Conservation (phyloP, 306 rosid genomes). For the Benincasa hispida region DNA sequence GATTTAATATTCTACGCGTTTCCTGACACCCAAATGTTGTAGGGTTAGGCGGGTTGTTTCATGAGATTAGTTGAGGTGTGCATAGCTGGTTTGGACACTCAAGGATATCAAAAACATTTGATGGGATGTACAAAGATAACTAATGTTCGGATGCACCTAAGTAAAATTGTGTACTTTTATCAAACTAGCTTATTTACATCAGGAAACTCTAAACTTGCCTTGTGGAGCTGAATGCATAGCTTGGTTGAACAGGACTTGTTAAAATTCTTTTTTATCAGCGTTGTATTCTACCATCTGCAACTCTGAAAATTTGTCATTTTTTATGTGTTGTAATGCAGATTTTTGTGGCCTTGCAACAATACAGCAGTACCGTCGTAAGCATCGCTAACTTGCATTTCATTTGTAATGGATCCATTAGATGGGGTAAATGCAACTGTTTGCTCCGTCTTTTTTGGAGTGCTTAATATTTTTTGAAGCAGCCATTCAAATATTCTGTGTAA, state of each 20-base stretch:
- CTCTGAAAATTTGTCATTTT: background rate
- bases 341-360: background rate
- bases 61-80: no score
- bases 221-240: background rate
- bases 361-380: background rate
- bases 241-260: background rate
- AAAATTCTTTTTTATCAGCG: background rate
- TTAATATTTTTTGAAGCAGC: background rate
- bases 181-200: background rate
- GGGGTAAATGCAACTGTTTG: background rate
- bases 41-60: no score
- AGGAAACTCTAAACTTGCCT: background rate
- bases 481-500: background rate
- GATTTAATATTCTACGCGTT: no score
- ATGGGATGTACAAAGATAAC: no score
- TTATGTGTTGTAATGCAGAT: background rate
- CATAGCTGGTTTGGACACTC: no score
- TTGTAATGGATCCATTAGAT: background rate
- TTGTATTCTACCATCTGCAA: background rate
- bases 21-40: no score
- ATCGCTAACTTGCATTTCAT: background rate
- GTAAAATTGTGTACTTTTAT: background rate
- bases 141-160: no score
- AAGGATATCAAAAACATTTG: no score
- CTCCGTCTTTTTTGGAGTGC: slow-evolving; percentile 4